Evolutionary conservation across 1,139 yeast species (phyloP), one percentile per base, ranked within the genome.

Genomic region (Saccharomyces hybrid): DNA sequence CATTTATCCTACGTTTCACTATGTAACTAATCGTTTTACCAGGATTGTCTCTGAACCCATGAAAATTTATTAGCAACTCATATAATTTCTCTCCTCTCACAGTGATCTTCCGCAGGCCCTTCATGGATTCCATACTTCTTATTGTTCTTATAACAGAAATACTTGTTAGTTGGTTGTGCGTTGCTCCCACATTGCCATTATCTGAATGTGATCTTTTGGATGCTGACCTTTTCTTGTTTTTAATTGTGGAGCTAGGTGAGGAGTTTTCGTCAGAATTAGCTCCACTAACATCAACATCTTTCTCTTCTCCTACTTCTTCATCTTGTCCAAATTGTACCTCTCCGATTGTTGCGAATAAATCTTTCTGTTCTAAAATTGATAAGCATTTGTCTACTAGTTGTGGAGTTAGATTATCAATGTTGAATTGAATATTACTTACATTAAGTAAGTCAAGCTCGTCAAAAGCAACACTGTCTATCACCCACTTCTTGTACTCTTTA

Each of bases 21-120:
- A 59, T 34, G 46, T 64, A 64, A 26, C 57, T 60, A 2, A 67
- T 61, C 2, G 64, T 60, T 31, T 59, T 59, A 2, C 68, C 68
- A 6, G 69, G 65, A 48, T 65, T 61, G 49, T 65, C 69, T 48
- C 69, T 56, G 4, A 59, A 57, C 6, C 71, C 71, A 49, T 65
- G 68, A n/a, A 61, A 57, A 55, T 67, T 67, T 6, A 66, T 57
- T 42, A 66, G 20, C 13, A 60, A 51, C 46, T 62, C 66, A 52
- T 58, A 66, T 20, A 67, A 42, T 3, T 34, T 32, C 26, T 58
- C 59, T 4, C 66, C 64, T 41, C 62, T 53, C 4, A 62, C 61
- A 9, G 54, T 47, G 3, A 68, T 32, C 28, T 50, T 57, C 7
- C 32, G 31, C 32, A 68, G 48, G 50, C 58, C 55, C 32, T 61